Evolutionary conservation across 345 rosid genomes (phyloP).

Genomic region (Balakata baccata): DNA sequence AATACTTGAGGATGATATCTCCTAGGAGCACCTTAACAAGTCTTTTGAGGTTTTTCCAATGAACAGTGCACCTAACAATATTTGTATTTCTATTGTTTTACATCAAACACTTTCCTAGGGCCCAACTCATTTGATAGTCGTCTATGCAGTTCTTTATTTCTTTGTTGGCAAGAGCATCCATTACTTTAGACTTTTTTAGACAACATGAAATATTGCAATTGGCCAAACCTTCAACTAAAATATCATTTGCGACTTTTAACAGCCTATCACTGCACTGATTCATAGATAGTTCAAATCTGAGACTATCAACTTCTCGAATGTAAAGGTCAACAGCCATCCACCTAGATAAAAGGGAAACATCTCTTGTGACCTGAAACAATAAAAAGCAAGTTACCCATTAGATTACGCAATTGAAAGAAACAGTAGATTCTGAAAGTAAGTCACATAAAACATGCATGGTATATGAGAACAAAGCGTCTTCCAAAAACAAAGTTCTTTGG

Average conservation of each 20-base stretch:
- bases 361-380: slow-evolving; percentile 77
- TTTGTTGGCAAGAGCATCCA: not conserved
- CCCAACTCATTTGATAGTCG: not conserved
- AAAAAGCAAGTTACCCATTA: slow-evolving; percentile 17
- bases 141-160: slow-evolving; percentile 1
- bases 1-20: not conserved
- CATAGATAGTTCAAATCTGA: slow-evolving; percentile 91
- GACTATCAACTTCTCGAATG: slow-evolving; percentile 82
- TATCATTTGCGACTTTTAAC: slow-evolving; percentile 68
- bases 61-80: not conserved
- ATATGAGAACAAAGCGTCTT: not conserved
- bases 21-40: not conserved
- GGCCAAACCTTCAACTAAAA: slow-evolving; percentile 71
- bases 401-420: slow-evolving; percentile 12
- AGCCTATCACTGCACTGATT: slow-evolving; percentile 61
- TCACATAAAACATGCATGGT: not conserved
- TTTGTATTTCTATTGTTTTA: not conserved
- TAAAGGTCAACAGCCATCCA: slow-evolving; percentile 98
- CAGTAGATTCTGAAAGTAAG: not conserved
- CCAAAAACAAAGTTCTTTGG: not conserved
- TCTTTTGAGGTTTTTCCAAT: not conserved
- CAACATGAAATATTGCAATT: slow-evolving; percentile 18
- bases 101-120: not conserved
- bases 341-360: slow-evolving; percentile 88
- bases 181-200: slow-evolving; percentile 1